Evolutionary conservation across 1,284 basidiomycete genomes (phyloP), one percentile per base, ranked within the genome.

Genomic region (Filobasidium uniguttulatum): DNA sequence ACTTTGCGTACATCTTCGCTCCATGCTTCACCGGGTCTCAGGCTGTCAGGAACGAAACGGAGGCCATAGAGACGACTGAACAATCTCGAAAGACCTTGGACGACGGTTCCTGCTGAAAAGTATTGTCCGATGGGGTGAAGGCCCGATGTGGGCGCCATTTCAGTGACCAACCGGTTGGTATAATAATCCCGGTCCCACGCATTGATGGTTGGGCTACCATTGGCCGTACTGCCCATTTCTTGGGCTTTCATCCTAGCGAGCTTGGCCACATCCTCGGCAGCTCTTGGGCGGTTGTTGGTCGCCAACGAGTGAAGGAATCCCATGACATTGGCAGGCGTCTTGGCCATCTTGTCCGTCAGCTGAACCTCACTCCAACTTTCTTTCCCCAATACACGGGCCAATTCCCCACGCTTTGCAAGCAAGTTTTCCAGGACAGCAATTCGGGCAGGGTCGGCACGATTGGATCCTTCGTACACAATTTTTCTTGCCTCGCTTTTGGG

Each of bases 131-230:
- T 81, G 75, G 52, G 82, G 75, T 54, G 80, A 17, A 68, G 55
- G 5, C 82, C 79, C 2, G 79, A 76, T 61, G 83, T 80, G 2
- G 83, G 82, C 1, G 83, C 81, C 77, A 69, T 56, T 1, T 58
- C 55, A n/a, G 56, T 49, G 22, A 62, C 46, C 44, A 66, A 61
- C 44, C 57, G 56, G 40, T 68, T 65, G 3, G 66, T 60, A 55
- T 87, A 93, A 64, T 82, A 91, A 59, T 94, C 88, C 55, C 88
- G 77, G 67, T 96, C 90, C 90, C 90, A 96, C 2, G 87, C 82
- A 56, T 90, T 78, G 49, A 94, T 79, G 8, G 73, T 71, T 20
- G 26, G 55, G 48, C 47, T 55, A 49, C 17, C 41, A 33, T 40
- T 59, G 58, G 31, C 62, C 57, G 0, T 74, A 68, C 31, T 82